phyloP scores from a whole-genome alignment of 371 early-diverging fungal species.

The Mucor irregularis region DNA sequence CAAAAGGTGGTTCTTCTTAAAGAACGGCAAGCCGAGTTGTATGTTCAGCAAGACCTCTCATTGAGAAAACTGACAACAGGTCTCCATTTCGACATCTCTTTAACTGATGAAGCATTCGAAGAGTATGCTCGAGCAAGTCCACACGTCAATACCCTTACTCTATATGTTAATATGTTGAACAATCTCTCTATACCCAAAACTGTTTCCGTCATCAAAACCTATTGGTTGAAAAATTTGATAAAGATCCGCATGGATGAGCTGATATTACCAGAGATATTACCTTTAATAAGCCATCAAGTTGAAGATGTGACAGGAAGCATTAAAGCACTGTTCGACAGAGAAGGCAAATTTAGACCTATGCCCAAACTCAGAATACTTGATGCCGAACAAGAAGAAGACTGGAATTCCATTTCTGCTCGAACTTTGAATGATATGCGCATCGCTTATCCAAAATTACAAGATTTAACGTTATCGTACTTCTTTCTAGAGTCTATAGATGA shows the following conservation, averaged over 20 bases:
- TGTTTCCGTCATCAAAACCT: neutral
- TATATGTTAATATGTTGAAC: neutral
- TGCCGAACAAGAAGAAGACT: neutral
- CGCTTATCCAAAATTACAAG: neutral
- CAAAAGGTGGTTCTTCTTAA: neutral
- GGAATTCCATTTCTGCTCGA: neutral
- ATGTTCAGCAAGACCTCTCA: neutral
- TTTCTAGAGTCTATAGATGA: neutral
- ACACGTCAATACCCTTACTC: neutral
- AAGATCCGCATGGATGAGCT: slow-evolving; percentile 4
- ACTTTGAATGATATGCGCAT: neutral
- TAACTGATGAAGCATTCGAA: neutral
- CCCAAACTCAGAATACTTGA: neutral
- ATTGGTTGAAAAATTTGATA: neutral
- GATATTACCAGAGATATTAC: neutral
- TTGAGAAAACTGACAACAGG: neutral
- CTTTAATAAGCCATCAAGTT: neutral
- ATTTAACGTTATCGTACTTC: neutral
- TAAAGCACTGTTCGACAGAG: neutral
- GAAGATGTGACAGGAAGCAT: neutral
- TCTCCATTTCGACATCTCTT: neutral
- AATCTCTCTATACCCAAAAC: neutral
- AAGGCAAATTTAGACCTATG: neutral
- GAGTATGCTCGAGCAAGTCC: neutral
- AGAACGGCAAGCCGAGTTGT: neutral